phyloP scores from a whole-genome alignment of 352 stramenopile species.

The Pythium biforme region DNA sequence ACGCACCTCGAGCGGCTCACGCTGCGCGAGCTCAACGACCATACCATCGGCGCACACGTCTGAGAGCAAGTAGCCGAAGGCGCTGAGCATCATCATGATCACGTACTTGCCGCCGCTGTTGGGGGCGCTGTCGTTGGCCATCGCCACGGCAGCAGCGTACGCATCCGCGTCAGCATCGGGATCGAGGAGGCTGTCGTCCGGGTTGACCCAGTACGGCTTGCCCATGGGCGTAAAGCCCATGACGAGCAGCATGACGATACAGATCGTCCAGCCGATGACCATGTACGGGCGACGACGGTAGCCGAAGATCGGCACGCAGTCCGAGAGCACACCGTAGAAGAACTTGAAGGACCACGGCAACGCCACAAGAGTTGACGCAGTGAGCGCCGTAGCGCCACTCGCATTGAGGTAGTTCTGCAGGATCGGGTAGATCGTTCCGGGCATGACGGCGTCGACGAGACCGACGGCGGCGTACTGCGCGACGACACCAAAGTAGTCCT shows the following conservation, averaged over 20 bases:
- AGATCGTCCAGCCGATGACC: constrained; percentile 36
- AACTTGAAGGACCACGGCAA: constrained; percentile 30
- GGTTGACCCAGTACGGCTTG: constrained; percentile 27
- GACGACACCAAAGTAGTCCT: constrained; percentile 33
- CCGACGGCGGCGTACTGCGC: constrained; percentile 35
- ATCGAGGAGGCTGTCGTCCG: constrained; percentile 10
- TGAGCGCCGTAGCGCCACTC: constrained; percentile 12
- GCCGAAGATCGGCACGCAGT: constrained; percentile 38
- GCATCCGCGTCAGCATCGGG: constrained; percentile 8
- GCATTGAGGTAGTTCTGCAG: constrained; percentile 33
- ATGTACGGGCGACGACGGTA: constrained; percentile 42
- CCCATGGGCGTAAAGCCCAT: constrained; percentile 32
- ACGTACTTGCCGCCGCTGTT: constrained; percentile 35
- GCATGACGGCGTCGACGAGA: constrained; percentile 30
- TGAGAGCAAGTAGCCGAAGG: constrained; percentile 37
- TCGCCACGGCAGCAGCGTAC: background rate
- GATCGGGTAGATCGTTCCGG: constrained; percentile 33
- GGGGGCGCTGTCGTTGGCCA: constrained; percentile 22
- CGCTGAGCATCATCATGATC: constrained; percentile 35
- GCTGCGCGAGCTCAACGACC: constrained; percentile 37
- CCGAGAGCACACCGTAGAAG: constrained; percentile 40
- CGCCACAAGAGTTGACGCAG: constrained; percentile 15
- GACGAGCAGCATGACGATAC: constrained; percentile 30
- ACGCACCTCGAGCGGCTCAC: constrained; percentile 32
- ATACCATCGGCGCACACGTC: constrained; percentile 38